Evolutionary conservation across 2,329 filamentous ascomycete genomes (phyloP).

Genomic region (Trichoderma harzianum): DNA sequence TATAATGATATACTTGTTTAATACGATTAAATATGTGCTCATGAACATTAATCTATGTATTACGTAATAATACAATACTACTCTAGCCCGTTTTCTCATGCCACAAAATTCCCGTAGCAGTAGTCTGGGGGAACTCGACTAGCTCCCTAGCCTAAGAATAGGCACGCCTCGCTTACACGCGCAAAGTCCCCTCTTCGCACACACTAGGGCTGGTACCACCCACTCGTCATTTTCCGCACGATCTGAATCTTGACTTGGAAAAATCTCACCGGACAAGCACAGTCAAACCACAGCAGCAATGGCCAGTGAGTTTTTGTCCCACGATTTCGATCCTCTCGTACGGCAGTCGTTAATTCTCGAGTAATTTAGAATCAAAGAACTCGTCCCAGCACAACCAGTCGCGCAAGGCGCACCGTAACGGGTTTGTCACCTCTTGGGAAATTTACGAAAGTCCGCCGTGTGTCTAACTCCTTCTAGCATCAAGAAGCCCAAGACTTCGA

Average conservation of each 20-base stretch:
- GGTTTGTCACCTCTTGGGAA: slow-evolving; percentile 59
- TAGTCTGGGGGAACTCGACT: not conserved
- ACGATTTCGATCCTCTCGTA: not conserved
- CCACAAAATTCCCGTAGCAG: not conserved
- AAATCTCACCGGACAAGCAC: slow-evolving; percentile 11
- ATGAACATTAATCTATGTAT: not conserved
- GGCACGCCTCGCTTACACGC: slow-evolving; percentile 5
- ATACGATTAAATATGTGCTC: not conserved
- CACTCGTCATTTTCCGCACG: slow-evolving; percentile 13
- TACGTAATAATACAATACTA: not conserved
- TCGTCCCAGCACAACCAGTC: slow-evolving; percentile 98
- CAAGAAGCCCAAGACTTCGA: slow-evolving; percentile 99
- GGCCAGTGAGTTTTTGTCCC: slow-evolving; percentile 9
- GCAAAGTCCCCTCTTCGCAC: slow-evolving; percentile 6
- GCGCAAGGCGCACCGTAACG: slow-evolving; percentile 99
- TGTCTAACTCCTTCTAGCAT: slow-evolving; percentile 60
- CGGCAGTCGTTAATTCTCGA: not conserved
- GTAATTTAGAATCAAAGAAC: slow-evolving; percentile 90
- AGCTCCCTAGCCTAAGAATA: not conserved
- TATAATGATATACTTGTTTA: not conserved
- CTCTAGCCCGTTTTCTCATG: not conserved
- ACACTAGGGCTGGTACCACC: slow-evolving; percentile 15
- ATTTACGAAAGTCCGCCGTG: not conserved
- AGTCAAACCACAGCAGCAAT: slow-evolving; percentile 11
- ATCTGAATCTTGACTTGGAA: slow-evolving; percentile 13